These are phyloP conservation scores for Geotrichum cucujoidarum DNA, from an alignment of 1,139 yeast species.

Conservation along the genomic window DNA sequence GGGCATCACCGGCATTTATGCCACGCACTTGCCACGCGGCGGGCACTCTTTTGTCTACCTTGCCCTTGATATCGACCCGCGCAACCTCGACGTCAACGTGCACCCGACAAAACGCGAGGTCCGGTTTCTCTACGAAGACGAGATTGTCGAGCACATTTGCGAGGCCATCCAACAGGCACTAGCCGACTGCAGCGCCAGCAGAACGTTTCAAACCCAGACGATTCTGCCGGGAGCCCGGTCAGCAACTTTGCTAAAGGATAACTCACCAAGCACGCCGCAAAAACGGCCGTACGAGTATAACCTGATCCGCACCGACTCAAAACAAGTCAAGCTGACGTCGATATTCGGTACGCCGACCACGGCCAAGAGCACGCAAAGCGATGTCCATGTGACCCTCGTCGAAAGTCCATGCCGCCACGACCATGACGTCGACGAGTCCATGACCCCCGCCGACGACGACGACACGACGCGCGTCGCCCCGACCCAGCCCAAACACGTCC, in stretches of 20 bases:
- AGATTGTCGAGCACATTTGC: conserved; percentile 63
- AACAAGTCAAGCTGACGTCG: conserved; percentile 54
- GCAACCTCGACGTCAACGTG: conserved; percentile 80
- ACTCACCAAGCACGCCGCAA: conserved; percentile 15
- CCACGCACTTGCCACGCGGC: conserved; percentile 72
- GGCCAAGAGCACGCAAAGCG: not conserved
- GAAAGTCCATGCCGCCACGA: not conserved
- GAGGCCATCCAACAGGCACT: conserved; percentile 48
- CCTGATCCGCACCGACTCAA: conserved; percentile 61
- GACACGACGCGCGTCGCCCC: not conserved
- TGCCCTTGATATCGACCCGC: conserved; percentile 59
- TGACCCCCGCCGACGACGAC: not conserved
- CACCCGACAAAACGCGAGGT: conserved; percentile 97
- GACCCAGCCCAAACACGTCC: not conserved
- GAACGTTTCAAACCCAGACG: conserved; percentile 66
- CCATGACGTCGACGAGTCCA: not conserved
- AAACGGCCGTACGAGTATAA: conserved; percentile 35
- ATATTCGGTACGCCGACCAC: conserved; percentile 30
- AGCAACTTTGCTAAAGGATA: conserved; percentile 3
- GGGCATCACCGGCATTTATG: conserved; percentile 61
- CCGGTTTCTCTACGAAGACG: conserved; percentile 78
- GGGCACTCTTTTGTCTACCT: conserved; percentile 73
- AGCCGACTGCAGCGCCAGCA: conserved; percentile 58
- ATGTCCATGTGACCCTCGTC: not conserved
- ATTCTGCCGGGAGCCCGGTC: conserved; percentile 31